Evolutionary conservation across 495 filamentous ascomycete genomes (phyloP), one percentile per base, ranked within the genome.

Genomic region (Apiosordaria backusii): DNA sequence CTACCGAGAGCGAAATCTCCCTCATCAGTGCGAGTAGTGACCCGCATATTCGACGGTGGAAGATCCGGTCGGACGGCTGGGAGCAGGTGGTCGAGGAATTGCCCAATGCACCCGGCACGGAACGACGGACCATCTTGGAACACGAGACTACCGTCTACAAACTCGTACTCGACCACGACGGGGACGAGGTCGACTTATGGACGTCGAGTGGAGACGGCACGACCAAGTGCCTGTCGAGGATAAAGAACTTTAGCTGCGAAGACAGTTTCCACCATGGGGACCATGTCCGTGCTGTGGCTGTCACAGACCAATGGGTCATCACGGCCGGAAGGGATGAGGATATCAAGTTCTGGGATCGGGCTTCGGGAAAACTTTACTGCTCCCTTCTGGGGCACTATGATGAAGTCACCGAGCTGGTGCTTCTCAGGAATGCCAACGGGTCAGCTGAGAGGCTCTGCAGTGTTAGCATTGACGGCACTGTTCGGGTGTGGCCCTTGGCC

Each of bases 301-400:
- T 90, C 23, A 85, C 82, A 2, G 86, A 86, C 3, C 84, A 88
- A n/a, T 93, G 90, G 89, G 85, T 94, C n/a, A 80, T 96, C 22
- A 97, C 93, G 0, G 93, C 88, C 0, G 97, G 95, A 64, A 80
- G 95, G 63, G 92, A 97, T 73, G 95, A 99, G 77, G 87, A 96
- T 65, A 84, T 99, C 59, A 89, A 94, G 66, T 85, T 97, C 15
- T 99, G 94, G 94, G 89, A 97, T 74, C 72, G 76, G 52, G 53
- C 80, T 70, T 91, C 84, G 59, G 95, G 92, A 18, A 84, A 89
- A 67, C 82, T 97, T 57, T 82, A 90, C 69, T 89, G 91, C 72
- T 84, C 85, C 2, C 92, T 94, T 63, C 83, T 86, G 19, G 95
- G 95, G 0, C 95, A 99, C 75, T 97, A 86, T 74, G 92, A 98